phyloP scores from a whole-genome alignment of 306 rosid genomes.

The Acacia crassicarpa region DNA sequence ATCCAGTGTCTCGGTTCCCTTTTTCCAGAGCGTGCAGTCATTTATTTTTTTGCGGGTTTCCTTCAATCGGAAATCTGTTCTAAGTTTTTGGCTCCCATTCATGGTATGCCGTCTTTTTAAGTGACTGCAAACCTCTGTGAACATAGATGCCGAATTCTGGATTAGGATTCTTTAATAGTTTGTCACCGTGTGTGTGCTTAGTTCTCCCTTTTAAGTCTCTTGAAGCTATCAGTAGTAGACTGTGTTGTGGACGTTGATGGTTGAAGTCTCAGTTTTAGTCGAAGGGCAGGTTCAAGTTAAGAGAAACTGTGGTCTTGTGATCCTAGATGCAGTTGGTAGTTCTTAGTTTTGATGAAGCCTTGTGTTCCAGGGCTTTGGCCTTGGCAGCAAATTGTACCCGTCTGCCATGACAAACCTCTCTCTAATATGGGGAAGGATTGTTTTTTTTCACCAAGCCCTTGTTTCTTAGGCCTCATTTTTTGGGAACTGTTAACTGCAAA shows the following conservation, averaged over 20 bases:
- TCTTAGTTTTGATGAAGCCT: constrained; percentile 63
- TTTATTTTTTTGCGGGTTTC: constrained; percentile 64
- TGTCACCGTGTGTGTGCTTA: constrained; percentile 38
- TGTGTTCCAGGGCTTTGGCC: constrained; percentile 69
- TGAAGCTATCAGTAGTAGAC: constrained; percentile 30
- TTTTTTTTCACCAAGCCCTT: constrained; percentile 70
- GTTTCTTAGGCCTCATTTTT: constrained; percentile 66
- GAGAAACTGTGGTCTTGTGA: not conserved
- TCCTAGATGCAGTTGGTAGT: constrained; percentile 52
- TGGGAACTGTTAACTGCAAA: constrained; percentile 47
- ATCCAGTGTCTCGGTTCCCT: constrained; percentile 51
- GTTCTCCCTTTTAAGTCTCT: constrained; percentile 36
- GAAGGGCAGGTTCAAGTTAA: constrained; percentile 37
- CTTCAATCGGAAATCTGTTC: constrained; percentile 58
- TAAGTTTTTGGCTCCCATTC: constrained; percentile 44
- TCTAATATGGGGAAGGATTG: constrained; percentile 36
- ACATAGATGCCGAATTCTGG: constrained; percentile 51
- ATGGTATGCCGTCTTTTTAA: constrained; percentile 42
- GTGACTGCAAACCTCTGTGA: constrained; percentile 65
- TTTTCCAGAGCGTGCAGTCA: constrained; percentile 65
- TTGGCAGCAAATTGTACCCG: constrained; percentile 67
- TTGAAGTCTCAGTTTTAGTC: constrained; percentile 49
- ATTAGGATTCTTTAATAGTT: constrained; percentile 48
- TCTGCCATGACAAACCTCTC: constrained; percentile 71
- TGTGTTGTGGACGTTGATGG: constrained; percentile 41